Evolutionary conservation across 2,329 filamentous ascomycete genomes (phyloP).

Genomic region (Phaeosphaeria sp.): DNA sequence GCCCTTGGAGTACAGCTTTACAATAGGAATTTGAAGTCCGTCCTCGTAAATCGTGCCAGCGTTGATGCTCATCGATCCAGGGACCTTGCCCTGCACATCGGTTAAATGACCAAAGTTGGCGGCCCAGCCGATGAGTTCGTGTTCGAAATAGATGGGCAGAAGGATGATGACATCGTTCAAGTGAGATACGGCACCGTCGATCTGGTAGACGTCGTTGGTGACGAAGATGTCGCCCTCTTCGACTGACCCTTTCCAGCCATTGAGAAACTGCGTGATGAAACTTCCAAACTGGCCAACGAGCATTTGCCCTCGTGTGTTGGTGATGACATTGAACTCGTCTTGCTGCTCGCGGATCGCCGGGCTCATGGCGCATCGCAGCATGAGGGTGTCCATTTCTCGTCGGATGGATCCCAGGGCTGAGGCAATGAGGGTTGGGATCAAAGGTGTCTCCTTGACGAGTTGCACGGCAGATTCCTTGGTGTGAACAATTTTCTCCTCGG

Average conservation of each 20-base stretch:
- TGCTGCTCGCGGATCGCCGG: constrained; percentile 60
- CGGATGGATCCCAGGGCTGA: constrained; percentile 56
- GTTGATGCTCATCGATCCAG: constrained; percentile 60
- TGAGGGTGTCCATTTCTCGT: constrained; percentile 59
- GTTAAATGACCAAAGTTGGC: constrained; percentile 61
- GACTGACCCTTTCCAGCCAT: constrained; percentile 55
- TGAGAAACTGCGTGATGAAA: constrained; percentile 58
- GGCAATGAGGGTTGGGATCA: constrained; percentile 55
- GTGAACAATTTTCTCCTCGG: constrained; percentile 34
- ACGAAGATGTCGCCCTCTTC: constrained; percentile 60
- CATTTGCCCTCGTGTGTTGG: constrained; percentile 57
- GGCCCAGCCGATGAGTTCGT: constrained; percentile 56
- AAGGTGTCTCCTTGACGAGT: constrained; percentile 49
- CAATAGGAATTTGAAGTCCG: constrained; percentile 58
- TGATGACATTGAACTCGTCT: constrained; percentile 63
- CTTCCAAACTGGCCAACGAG: constrained; percentile 60
- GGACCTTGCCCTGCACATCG: constrained; percentile 54
- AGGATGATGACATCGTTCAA: constrained; percentile 60
- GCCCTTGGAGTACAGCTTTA: constrained; percentile 56
- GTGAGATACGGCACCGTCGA: constrained; percentile 58
- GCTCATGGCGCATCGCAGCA: constrained; percentile 60
- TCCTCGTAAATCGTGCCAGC: constrained; percentile 58
- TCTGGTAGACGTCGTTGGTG: constrained; percentile 60
- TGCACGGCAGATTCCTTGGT: constrained; percentile 48
- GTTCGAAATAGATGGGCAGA: constrained; percentile 56